Evolutionary conservation across 768 basidiomycete genomes (phyloP), one percentile per base, ranked within the genome.

Genomic region (Auricularia auricula-judae): DNA sequence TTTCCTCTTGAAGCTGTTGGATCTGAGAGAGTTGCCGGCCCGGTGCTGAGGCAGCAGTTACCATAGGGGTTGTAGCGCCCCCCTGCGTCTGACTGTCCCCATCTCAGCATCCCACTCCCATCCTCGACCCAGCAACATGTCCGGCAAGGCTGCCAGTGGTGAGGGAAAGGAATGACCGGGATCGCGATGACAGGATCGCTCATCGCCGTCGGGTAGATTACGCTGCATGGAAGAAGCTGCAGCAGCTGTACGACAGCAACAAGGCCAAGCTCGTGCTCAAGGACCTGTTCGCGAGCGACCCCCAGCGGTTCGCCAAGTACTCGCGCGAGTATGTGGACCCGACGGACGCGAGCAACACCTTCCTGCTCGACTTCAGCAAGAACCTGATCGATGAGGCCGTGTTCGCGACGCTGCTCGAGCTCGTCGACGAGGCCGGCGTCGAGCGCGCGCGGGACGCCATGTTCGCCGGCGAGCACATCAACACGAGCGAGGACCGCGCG

Each of bases 291-390:
- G 86, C 86, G 21, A 80, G 88, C 71, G 94, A 98, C 77, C 86
- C 94, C 16, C 66, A 83, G 64, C 88, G 97, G 65, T 99, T 98
- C 80, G 72, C 83, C 60, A 91, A 87, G 72, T 94, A 93, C 78
- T 91, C 88, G 56, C 82, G 80, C 63, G 81, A 86, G 67, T 95
- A 94, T 76, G 80, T 80, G 47, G 85, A 89, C 33, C 71, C 82
- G 5, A 80, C 79, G 53, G 86, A 87, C 61, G 81, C 86, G 7
- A 80, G 81, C 66, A 86, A 87, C 62, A 88, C 89, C 62, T 83
- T 99, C 80, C 84, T 99, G 66, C 82, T 97, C 72, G 96, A 99
- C 77, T 95, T 91, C 79, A 97, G 93, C 73, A 98, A 99, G 79
- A 96, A 98, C 79, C 78, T 98, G 69, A 84, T 98, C 80, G 93